Evolutionary conservation across 805 yeast species (phyloP).

Genomic region (Kazachstania martiniae): DNA sequence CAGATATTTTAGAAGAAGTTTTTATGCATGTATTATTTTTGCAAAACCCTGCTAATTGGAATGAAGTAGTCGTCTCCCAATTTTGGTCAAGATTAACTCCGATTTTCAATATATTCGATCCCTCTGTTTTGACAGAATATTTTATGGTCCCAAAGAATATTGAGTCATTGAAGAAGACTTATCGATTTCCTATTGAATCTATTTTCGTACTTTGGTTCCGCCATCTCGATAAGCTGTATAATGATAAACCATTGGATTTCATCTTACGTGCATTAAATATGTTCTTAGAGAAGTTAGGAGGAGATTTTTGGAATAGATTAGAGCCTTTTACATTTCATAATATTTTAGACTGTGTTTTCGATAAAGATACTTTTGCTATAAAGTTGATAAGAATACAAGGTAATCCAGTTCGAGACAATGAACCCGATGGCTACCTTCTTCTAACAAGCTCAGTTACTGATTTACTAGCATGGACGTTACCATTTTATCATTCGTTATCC

Average conservation of each 20-base stretch:
- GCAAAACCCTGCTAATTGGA: constrained; percentile 42
- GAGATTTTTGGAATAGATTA: constrained; percentile 44
- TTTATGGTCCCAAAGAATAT: constrained; percentile 23
- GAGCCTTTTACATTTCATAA: constrained; percentile 45
- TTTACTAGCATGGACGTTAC: constrained; percentile 44
- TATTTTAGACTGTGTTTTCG: constrained; percentile 48
- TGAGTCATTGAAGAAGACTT: constrained; percentile 22
- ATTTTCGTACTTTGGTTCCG: constrained; percentile 27
- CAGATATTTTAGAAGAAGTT: constrained; percentile 45
- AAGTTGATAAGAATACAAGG: constrained; percentile 26
- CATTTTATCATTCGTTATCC: constrained; percentile 34
- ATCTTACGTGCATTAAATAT: constrained; percentile 42
- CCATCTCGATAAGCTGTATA: constrained; percentile 20
- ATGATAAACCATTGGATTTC: constrained; percentile 35
- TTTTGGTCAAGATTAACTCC: constrained; percentile 27
- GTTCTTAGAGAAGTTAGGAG: constrained; percentile 34
- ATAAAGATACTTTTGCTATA: constrained; percentile 38
- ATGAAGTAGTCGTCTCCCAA: constrained; percentile 22
- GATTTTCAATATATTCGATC: constrained; percentile 19
- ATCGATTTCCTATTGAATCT: constrained; percentile 22
- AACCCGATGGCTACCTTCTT: constrained; percentile 18
- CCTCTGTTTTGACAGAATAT: constrained; percentile 16
- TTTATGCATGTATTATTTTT: constrained; percentile 39
- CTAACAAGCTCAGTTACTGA: constrained; percentile 31
- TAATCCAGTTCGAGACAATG: constrained; percentile 20